Evolutionary conservation across 306 rosid genomes (phyloP).

Genomic region (Biancaea sappan): DNA sequence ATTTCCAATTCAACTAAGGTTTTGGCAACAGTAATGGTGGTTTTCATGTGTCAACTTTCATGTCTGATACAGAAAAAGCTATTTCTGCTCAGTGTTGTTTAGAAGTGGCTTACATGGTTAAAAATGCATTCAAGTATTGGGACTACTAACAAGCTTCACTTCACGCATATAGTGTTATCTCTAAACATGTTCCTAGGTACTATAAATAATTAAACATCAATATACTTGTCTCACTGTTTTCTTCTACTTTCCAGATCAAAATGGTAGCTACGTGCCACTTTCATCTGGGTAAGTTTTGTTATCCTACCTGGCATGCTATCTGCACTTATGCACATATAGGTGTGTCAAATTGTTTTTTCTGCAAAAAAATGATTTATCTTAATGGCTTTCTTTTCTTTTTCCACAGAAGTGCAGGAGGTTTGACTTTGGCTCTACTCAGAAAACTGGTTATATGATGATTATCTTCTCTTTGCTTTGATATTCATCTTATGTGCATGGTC

Average conservation of each 20-base stretch:
- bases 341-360: neutral
- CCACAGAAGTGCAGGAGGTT: conserved; percentile 53
- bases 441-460: conserved; percentile 28
- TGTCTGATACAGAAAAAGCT: neutral
- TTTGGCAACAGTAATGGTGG: neutral
- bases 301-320: neutral
- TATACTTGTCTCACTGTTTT: conserved; percentile 16
- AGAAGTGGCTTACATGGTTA: neutral
- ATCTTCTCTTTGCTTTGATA: conserved; percentile 29
- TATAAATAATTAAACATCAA: conserved; percentile 8
- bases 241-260: conserved; percentile 52
- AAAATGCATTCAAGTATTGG: neutral
- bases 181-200: neutral
- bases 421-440: conserved; percentile 29
- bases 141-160: neutral
- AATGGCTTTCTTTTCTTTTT: conserved; percentile 28
- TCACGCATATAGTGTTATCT: neutral
- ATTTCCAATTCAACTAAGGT: neutral
- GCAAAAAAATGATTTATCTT: neutral
- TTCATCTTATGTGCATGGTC: conserved; percentile 3
- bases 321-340: neutral
- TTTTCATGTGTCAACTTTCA: neutral
- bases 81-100: neutral
- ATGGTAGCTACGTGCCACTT: conserved; percentile 45
- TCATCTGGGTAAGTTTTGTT: conserved; percentile 46